Evolutionary conservation across 306 rosid species (phyloP), one percentile per base, ranked within the genome.

Genomic region (Castanea mollissima): DNA sequence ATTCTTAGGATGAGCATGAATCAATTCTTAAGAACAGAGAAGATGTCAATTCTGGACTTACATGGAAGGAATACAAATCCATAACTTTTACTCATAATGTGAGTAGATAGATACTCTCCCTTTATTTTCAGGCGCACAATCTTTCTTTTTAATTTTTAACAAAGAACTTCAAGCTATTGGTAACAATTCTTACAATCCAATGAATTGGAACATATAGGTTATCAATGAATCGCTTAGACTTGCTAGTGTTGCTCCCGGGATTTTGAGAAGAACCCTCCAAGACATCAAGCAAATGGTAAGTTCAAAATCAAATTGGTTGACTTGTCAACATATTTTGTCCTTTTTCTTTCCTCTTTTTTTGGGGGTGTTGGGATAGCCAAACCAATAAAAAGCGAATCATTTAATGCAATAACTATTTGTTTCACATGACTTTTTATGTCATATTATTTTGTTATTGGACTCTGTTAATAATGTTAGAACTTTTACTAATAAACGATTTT

Each of bases 381-480:
- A 35, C 0, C 41, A 35, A 35, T 35, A 35, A 35, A 35, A 6
- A 35, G 8, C 41, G 2, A 35, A 35, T 6, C 0, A 35, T 1
- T 35, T 35, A 35, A 6, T 6, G 6, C 9, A 35, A 35, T 6
- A 38, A 38, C 44, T 6, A 38, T 38, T 38, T 38, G 44, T 38
- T 38, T 6, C 11, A 7, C 46, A 0, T 38, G 11, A 38, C 11
- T 38, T 38, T 6, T 38, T 38, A 6, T 38, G 46, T 38, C 1
- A 38, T 38, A 7, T 38, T 7, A 38, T 38, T 38, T 38, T 38
- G 2, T 38, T 38, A 38, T 38, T 38, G 0, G 0, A 7, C 46
- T 0, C 7, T 0, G 1, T 38, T 38, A 0, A 38, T 0, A 1
- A 0, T 7, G 2, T 38, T 38, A 38, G 0, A 38, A 38, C 0